Evolutionary conservation across 805 yeast species (phyloP), one percentile per base, ranked within the genome.

Genomic region (Wickerhamiella occidentalis): DNA sequence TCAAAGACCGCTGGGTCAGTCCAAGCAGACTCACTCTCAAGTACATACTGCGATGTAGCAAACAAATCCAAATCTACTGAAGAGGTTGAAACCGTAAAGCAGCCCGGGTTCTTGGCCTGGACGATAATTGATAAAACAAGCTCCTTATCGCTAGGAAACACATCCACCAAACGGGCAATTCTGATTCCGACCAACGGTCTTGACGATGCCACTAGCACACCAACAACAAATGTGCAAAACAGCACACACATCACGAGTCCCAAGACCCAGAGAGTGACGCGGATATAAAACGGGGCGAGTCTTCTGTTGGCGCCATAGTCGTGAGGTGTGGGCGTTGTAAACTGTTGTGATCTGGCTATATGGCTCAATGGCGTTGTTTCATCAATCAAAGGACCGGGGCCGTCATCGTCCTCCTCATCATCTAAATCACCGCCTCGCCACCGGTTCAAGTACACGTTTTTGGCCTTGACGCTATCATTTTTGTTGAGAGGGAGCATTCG

Each of bases 91-190:
- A 87, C 77, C 2, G 82, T 72, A 55, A 87, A 70, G 65, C 88
- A 75, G 0, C 96, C 95, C 0, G 96, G 96, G 62, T 90, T 90
- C 57, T 80, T 77, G 0, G 94, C 94, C 52, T 78, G 82, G 19
- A 86, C 76, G 2, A 77, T 75, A 57, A 90, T 67, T 61, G 82
- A 85, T 67, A 90, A 86, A 0, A 87, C 75, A 43, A 90, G 68
- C 61, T 86, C 96, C 59, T 87, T 95, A 54, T 80, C 80, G 47
- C 92, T 80, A 2, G 85, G 83, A 11, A 88, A 68, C 1, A 88
- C 74, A 58, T 85, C 85, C 45, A 75, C 76, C 37, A 88, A 70
- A n/a, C 77, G 67, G 2, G 69, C 62, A 8, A 88, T 75, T 18
- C 74, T 66, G 17, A 86, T 80, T 52, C 76, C 74, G 47, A 81